Base-by-base conservation (phyloP, 805 yeast genomes). In the Grigorovia humatica region DNA sequence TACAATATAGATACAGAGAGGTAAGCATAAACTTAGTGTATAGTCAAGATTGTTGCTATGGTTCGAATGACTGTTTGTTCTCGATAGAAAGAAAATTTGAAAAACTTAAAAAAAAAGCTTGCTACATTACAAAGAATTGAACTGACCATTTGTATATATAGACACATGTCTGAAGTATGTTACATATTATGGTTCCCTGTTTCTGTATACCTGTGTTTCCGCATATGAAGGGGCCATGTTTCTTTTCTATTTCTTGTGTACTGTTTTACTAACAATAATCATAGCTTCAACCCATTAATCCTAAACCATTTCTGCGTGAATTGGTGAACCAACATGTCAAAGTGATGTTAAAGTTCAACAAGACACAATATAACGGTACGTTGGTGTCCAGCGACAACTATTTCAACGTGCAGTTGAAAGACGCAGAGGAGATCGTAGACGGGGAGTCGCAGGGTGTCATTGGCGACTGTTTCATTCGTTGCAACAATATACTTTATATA, bases 271-370 rank as follows among this genome's bases (percentile, higher is more conserved):
- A 30, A 15, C 29, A n/a, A 15, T 9, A 27, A 13, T 11, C 11
- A 11, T 49, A 70, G 74, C 70, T 74, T 51, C 70, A 71, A 43
- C 93, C 96, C 17, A 73, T 84, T 20, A 88, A 88, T 61, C 97
- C 97, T 15, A 89, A 86, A 64, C 96, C 96, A n/a, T 93, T 82
- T 59, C 74, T 93, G 47, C 82, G 82, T 55, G 82, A 85, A 23
- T 77, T 93, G 45, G 74, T 85, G n/a, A 82, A 83, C 51, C 76
- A 82, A 53, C 74, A 71, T 38, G 89, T 91, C 12, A 70, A 82
- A 12, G 91, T 93, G 19, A 79, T 89, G 52, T 76, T 93, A 55
- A 93, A 93, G 65, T 93, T 96, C 84, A 91, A 89, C 62, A 79
- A 79, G 57, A 85, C 96, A 11, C 95, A 89, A 66, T 93, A 93